These are phyloP conservation scores for Lactuca sativa DNA, from an alignment of 129 eudicot genomes.

Conservation along the genomic window DNA sequence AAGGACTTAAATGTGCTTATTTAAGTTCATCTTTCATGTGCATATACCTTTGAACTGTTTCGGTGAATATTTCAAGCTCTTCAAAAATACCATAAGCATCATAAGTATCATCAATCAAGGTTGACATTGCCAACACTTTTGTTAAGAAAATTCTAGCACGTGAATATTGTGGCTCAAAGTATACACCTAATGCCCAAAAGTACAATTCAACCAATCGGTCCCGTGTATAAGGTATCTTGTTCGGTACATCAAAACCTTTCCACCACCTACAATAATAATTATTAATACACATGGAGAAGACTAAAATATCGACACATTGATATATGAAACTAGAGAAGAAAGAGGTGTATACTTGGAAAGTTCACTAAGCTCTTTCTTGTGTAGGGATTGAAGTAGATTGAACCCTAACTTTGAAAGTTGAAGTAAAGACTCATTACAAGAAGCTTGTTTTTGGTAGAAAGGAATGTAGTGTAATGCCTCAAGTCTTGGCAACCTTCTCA, in stretches of 20 bases:
- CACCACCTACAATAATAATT: too few species aligned
- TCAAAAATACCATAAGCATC: slow-evolving; percentile 7
- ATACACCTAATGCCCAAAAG: too few species aligned
- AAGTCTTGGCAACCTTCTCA: too few species aligned
- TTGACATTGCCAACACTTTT: background rate
- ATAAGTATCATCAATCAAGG: background rate
- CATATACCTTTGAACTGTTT: background rate
- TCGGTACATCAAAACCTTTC: too few species aligned
- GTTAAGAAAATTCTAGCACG: background rate
- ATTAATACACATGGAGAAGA: too few species aligned
- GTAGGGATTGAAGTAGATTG: background rate
- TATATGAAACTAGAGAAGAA: background rate
- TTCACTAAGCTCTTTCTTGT: background rate
- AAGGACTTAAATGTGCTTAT: too few species aligned
- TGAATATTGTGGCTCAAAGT: too few species aligned
- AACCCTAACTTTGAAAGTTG: background rate
- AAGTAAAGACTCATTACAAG: background rate
- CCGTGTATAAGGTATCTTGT: too few species aligned
- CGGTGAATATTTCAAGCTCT: background rate
- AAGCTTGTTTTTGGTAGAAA: too few species aligned
- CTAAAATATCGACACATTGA: too few species aligned
- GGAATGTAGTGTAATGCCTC: too few species aligned
- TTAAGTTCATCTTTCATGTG: background rate
- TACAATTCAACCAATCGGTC: too few species aligned
- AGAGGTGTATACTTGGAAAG: background rate